Evolutionary conservation across 2,329 filamentous ascomycete genomes (phyloP), one percentile per base, ranked within the genome.

Genomic region (Mollisia scopiformis): DNA sequence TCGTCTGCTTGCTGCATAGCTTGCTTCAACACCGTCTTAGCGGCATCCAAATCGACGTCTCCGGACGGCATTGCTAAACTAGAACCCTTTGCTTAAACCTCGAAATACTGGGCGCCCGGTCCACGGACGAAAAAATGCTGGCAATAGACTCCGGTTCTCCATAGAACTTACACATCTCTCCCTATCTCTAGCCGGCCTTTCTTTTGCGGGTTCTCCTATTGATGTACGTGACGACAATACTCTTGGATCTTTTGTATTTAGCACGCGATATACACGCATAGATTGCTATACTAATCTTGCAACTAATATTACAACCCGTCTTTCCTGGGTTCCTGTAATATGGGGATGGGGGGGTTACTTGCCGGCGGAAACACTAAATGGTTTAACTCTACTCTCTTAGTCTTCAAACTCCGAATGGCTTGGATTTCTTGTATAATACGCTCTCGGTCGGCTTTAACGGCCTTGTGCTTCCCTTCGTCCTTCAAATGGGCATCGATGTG

Each of bases 91-190:
- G n/a, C n/a, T 33, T 33, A 51, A 28, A 51, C 16, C 25, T 27
- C 25, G 47, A n/a, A n/a, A n/a, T n/a, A n/a, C n/a, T n/a, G n/a
- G 13, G 19, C 11, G 16, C 27, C 11, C 3, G 21, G 19, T 3
- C 47, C 47, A 14, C 27, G 47, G 27, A 51, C n/a, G 47, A 51
- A 51, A 51, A 51, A 51, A 28, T 31, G 23, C 47, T 51, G 47
- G 47, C 47, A 51, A 51, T 51, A 30, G 27, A 51, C 27, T 51
- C 47, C 25, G 25, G 25, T 51, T 19, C 27, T 28, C 47, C 25
- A 51, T 30, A 19, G 47, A 27, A 51, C 10, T 16, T 51, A 6
- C 27, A 28, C 10, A 3, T 28, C n/a, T 28, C 14, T 30, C 6
- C 47, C 47, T 19, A 13, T 27, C 25, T 51, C 30, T 3, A 28